Evolutionary conservation across 2,329 filamentous ascomycete species (phyloP).

Genomic region (Pseudodiploospora longispora): DNA sequence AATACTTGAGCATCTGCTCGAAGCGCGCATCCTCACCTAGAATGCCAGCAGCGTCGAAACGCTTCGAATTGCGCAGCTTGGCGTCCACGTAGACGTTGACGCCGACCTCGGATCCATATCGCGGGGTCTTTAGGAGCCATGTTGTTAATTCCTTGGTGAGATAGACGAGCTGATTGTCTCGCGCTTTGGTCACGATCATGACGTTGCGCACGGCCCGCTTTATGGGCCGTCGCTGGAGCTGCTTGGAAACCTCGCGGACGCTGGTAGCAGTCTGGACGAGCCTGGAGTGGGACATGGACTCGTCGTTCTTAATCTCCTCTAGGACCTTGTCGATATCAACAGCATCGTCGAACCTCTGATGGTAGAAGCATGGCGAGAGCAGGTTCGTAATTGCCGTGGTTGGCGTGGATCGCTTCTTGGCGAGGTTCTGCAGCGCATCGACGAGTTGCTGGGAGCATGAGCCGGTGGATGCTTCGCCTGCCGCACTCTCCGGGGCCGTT

Average conservation of each 20-base stretch:
- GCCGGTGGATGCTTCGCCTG: conserved; percentile 34
- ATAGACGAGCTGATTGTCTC: conserved; percentile 86
- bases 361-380: conserved; percentile 94
- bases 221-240: conserved; percentile 85
- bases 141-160: conserved; percentile 79
- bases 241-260: conserved; percentile 91
- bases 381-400: conserved; percentile 50
- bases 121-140: conserved; percentile 82
- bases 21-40: conserved; percentile 68
- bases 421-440: conserved; percentile 48
- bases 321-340: conserved; percentile 92
- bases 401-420: conserved; percentile 29
- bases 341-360: conserved; percentile 91
- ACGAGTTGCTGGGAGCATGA: conserved; percentile 52
- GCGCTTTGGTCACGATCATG: conserved; percentile 98
- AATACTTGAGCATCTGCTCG: conserved; percentile 81
- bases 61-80: conserved; percentile 79
- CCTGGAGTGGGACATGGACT: conserved; percentile 86
- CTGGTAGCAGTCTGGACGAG: conserved; percentile 92
- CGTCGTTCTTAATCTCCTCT: conserved; percentile 84
- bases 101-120: conserved; percentile 82
- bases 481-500: conserved; percentile 22
- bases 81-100: conserved; percentile 98
- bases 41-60: conserved; percentile 72
- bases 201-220: conserved; percentile 86